phyloP scores from a whole-genome alignment of 148 eudicot genomes.

The Amaranthus palmeri region DNA sequence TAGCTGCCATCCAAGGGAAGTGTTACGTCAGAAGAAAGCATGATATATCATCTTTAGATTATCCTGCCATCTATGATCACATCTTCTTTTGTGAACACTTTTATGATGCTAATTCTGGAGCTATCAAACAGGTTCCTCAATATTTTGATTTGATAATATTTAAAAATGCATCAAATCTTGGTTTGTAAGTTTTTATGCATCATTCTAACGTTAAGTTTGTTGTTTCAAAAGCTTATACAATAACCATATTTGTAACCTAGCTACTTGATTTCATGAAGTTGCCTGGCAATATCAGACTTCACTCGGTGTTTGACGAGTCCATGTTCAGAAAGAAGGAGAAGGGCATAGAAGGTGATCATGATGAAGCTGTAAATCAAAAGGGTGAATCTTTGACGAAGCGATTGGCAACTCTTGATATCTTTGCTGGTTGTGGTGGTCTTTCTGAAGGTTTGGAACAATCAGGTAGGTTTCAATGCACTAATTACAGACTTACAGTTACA shows the following conservation, averaged over 20 bases:
- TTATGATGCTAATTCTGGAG: conserved; percentile 73
- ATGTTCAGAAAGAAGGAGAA: conserved; percentile 72
- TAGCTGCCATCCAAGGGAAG: conserved; percentile 62
- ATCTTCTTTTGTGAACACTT: conserved; percentile 79
- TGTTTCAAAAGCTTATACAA: neutral
- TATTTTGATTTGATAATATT: neutral
- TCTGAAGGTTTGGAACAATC: conserved; percentile 90
- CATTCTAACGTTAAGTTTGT: neutral
- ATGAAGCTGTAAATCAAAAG: conserved; percentile 32
- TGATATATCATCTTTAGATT: conserved; percentile 47
- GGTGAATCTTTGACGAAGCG: conserved; percentile 23
- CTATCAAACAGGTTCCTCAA: conserved; percentile 66
- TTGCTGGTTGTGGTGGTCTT: conserved; percentile 99
- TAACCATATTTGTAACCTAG: neutral
- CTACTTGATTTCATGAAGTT: conserved; percentile 38
- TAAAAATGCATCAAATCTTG: too few species aligned
- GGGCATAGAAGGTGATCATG: conserved; percentile 61
- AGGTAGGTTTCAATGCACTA: conserved; percentile 38
- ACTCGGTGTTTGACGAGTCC: conserved; percentile 39
- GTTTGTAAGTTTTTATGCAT: neutral
- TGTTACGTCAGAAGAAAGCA: conserved; percentile 76
- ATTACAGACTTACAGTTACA: neutral
- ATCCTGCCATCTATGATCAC: conserved; percentile 56
- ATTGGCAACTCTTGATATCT: conserved; percentile 79
- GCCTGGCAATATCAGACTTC: conserved; percentile 54